These are phyloP conservation scores for Scutellaria baicalensis DNA, from an alignment of 257 asterid genomes.

Conservation along the genomic window DNA sequence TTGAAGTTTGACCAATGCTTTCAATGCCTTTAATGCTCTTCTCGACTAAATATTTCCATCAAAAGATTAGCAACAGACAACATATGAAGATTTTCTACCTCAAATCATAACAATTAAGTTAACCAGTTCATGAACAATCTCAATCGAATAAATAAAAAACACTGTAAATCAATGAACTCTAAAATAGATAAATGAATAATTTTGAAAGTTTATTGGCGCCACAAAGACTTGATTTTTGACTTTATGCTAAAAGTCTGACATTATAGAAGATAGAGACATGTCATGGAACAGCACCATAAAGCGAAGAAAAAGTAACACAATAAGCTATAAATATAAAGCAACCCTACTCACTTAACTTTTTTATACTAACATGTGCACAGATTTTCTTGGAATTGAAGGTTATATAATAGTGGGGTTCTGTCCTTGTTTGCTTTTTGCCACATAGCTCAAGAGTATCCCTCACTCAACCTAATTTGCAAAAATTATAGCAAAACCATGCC, in stretches of 20 bases:
- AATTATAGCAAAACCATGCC: background rate
- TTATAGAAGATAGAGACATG: slow-evolving; percentile 30
- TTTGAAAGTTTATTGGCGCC: slow-evolving; percentile 32
- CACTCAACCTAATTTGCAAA: background rate
- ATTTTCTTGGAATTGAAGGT: slow-evolving; percentile 16
- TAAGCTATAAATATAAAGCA: slow-evolving; percentile 7
- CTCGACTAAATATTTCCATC: slow-evolving; percentile 41
- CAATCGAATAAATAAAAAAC: background rate
- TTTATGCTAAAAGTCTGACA: slow-evolving; percentile 26
- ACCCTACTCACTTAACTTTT: slow-evolving; percentile 16
- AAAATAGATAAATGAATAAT: slow-evolving; percentile 8
- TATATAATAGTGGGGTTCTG: background rate
- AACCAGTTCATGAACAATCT: background rate
- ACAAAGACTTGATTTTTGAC: slow-evolving; percentile 17
- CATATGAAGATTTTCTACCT: too few relatives aligned
- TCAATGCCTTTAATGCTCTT: slow-evolving; percentile 78
- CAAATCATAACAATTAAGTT: background rate
- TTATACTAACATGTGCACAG: slow-evolving; percentile 14
- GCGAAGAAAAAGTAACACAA: slow-evolving; percentile 20
- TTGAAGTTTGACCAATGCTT: slow-evolving; percentile 83
- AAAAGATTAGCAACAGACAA: background rate
- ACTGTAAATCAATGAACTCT: background rate
- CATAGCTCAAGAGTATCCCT: background rate
- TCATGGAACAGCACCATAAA: slow-evolving; percentile 26
- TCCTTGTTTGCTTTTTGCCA: slow-evolving; percentile 2